Evolutionary conservation across 2,329 filamentous ascomycete species (phyloP).

Genomic region (Hypoxylon sp.): DNA sequence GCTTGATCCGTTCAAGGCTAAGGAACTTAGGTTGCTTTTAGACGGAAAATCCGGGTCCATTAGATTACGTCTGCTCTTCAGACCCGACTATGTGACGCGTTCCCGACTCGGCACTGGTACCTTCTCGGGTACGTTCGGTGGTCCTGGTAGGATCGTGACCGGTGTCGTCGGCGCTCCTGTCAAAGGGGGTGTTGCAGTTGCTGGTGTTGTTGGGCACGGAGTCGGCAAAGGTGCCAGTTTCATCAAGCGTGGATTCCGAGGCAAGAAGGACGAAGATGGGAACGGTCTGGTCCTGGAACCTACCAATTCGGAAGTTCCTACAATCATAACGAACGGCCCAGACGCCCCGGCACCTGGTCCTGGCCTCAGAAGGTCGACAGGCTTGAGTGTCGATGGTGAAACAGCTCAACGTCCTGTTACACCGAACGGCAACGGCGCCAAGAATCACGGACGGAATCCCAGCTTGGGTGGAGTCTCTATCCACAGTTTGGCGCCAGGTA

Average conservation of each 20-base stretch:
- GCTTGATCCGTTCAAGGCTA: slow-evolving; percentile 84
- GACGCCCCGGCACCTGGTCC: slow-evolving; percentile 48
- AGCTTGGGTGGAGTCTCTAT: slow-evolving; percentile 72
- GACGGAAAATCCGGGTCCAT: slow-evolving; percentile 91
- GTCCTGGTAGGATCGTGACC: slow-evolving; percentile 86
- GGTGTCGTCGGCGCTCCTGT: slow-evolving; percentile 86
- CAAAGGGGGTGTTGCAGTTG: slow-evolving; percentile 86
- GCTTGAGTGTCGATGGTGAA: slow-evolving; percentile 48
- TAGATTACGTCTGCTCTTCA: slow-evolving; percentile 87
- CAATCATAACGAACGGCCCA: slow-evolving; percentile 55
- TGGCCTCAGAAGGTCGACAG: slow-evolving; percentile 54
- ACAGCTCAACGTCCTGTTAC: slow-evolving; percentile 47
- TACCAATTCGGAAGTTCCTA: slow-evolving; percentile 53
- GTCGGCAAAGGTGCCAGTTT: slow-evolving; percentile 92
- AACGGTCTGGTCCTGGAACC: slow-evolving; percentile 55
- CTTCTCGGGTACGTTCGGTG: slow-evolving; percentile 88
- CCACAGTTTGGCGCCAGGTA: slow-evolving; percentile 67
- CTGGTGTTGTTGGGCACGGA: slow-evolving; percentile 74
- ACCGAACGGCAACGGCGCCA: slow-evolving; percentile 43
- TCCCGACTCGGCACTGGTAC: slow-evolving; percentile 90
- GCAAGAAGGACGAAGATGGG: slow-evolving; percentile 70
- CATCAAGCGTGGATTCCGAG: slow-evolving; percentile 82
- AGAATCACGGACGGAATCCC: slow-evolving; percentile 59
- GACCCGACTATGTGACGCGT: slow-evolving; percentile 88
- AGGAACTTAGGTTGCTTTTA: slow-evolving; percentile 77